Conservation (phyloP, 129 eudicot species). For the Ambrosia artemisiifolia region DNA sequence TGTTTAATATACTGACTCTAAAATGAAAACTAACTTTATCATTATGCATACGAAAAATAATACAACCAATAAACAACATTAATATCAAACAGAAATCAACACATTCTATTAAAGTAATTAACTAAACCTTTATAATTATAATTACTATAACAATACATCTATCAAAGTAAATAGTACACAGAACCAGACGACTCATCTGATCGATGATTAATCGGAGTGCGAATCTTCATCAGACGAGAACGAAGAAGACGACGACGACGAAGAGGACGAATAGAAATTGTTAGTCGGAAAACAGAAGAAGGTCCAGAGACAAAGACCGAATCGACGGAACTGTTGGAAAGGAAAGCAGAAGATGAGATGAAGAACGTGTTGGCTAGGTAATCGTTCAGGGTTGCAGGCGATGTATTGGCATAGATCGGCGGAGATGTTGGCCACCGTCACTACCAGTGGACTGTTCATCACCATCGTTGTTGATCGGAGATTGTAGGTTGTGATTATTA, state of each 20-base stretch:
- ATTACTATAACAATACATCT: conserved; percentile 12
- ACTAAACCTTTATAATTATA: conserved; percentile 12
- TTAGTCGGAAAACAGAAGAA: conserved; percentile 64
- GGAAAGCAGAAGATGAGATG: conserved; percentile 80
- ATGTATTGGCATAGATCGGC: conserved; percentile 82
- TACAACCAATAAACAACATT: background rate
- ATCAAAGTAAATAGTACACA: background rate
- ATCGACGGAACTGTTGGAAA: conserved; percentile 71
- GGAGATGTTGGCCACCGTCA: conserved; percentile 66
- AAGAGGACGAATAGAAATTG: conserved; percentile 31
- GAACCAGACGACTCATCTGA: conserved; percentile 3
- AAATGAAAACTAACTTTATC: too few species aligned
- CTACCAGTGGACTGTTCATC: conserved; percentile 65
- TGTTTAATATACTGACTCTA: too few species aligned
- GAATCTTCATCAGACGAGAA: conserved; percentile 38
- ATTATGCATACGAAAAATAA: too few species aligned
- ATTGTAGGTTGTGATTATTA: conserved; percentile 8
- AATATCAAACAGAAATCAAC: background rate
- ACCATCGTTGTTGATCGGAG: conserved; percentile 49
- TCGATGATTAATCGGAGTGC: conserved; percentile 40
- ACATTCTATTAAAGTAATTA: too few species aligned
- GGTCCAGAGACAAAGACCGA: conserved; percentile 69
- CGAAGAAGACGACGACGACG: conserved; percentile 39
- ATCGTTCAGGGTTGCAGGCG: conserved; percentile 81
- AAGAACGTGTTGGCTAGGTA: conserved; percentile 64